Conservation (phyloP, 1,139 yeast genomes). For the Hyphopichia fennica region DNA sequence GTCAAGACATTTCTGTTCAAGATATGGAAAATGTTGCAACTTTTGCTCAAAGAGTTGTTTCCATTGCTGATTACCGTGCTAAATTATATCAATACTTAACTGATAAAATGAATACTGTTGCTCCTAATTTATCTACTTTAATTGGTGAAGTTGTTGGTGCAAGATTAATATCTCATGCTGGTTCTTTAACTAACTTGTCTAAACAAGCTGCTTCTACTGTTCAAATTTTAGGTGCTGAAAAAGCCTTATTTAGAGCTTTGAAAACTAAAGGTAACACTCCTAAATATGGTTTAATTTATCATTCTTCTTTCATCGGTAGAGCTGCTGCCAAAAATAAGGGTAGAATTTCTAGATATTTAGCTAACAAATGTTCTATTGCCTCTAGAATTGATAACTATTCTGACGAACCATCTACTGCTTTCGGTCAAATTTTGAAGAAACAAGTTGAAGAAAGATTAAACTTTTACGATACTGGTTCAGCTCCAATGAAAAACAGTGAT, state of each 20-base stretch:
- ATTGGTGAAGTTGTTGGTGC: slow-evolving; percentile 99
- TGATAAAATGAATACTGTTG: slow-evolving; percentile 96
- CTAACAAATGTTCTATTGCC: slow-evolving; percentile 98
- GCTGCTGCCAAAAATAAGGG: slow-evolving; percentile 98
- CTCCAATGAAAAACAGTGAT: slow-evolving; percentile 94
- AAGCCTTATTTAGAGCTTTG: slow-evolving; percentile 96
- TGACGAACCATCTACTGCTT: slow-evolving; percentile 80
- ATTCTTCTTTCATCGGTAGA: slow-evolving; percentile 95
- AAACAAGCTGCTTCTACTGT: slow-evolving; percentile 99
- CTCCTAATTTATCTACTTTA: slow-evolving; percentile 92
- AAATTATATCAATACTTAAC: slow-evolving; percentile 85
- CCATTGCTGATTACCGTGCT: slow-evolving; percentile 92
- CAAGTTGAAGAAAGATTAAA: slow-evolving; percentile 98
- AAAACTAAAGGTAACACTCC: slow-evolving; percentile 99
- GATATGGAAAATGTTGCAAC: slow-evolving; percentile 85
- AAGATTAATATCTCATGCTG: slow-evolving; percentile 95
- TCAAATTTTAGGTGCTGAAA: slow-evolving; percentile 98
- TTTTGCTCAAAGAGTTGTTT: slow-evolving; percentile 93
- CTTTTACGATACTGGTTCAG: slow-evolving; percentile 93
- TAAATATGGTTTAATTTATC: slow-evolving; percentile 95
- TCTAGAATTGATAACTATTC: slow-evolving; percentile 96
- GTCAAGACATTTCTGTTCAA: slow-evolving; percentile 89
- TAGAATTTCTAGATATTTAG: slow-evolving; percentile 96
- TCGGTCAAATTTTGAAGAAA: slow-evolving; percentile 87
- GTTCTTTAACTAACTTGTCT: slow-evolving; percentile 89